Conservation (phyloP, 1,284 basidiomycete species). For the Ganoderma meredithae region DNA sequence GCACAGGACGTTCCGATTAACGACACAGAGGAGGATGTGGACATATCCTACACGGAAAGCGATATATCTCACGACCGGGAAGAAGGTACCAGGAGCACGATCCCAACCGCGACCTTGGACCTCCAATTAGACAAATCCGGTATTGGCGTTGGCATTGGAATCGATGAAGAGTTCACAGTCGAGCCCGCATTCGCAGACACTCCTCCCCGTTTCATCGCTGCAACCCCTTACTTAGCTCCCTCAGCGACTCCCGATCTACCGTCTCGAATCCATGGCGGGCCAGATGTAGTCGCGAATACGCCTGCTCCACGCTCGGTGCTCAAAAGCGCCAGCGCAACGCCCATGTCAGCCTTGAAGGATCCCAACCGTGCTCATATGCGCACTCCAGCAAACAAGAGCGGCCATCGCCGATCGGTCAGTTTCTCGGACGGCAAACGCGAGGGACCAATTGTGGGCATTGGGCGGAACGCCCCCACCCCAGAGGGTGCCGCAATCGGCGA, state of each 20-base stretch:
- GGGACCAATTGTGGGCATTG: conserved; percentile 80
- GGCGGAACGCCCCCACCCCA: conserved; percentile 43
- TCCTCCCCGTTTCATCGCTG: conserved; percentile 26
- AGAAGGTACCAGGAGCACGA: conserved; percentile 28
- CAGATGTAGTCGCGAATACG: conserved; percentile 37
- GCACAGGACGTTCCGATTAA: conserved; percentile 42
- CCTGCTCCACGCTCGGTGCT: conserved; percentile 61
- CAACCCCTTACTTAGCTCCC: conserved; percentile 16
- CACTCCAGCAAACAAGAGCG: conserved; percentile 57
- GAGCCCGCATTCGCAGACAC: conserved; percentile 34
- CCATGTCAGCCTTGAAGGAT: conserved; percentile 62
- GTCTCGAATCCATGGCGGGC: conserved; percentile 22
- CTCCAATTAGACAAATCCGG: conserved; percentile 21
- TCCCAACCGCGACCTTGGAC: conserved; percentile 30
- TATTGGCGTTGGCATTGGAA: conserved; percentile 7
- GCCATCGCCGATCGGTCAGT: conserved; percentile 84
- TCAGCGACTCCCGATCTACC: conserved; percentile 33
- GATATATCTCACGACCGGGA: conserved; percentile 32
- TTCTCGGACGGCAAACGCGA: conserved; percentile 92
- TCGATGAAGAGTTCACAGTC: conserved; percentile 16
- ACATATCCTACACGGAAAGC: conserved; percentile 32
- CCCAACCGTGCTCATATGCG: conserved; percentile 51
- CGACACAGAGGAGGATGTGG: conserved; percentile 23
- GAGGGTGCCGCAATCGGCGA: conserved; percentile 48
- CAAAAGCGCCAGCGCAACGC: conserved; percentile 60